phyloP scores from a whole-genome alignment of 2,329 filamentous ascomycete species.

The Aulographum hederae region DNA sequence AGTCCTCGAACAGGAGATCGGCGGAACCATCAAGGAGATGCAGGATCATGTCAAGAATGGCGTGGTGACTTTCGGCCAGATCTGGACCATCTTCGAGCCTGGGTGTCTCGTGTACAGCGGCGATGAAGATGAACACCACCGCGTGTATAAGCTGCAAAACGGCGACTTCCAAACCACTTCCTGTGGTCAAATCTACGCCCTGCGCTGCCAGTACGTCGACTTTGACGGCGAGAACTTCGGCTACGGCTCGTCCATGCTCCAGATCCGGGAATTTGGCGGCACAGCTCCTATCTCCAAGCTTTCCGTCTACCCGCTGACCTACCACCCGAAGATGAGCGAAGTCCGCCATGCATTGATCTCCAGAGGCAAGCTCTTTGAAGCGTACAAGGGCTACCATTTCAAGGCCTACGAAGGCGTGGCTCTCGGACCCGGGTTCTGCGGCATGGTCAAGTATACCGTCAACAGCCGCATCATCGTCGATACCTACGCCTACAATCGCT shows the following conservation, averaged over 20 bases:
- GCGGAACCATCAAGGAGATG: slow-evolving; percentile 6
- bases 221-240: slow-evolving; percentile 13
- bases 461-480: slow-evolving; percentile 34
- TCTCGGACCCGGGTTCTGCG: slow-evolving; percentile 16
- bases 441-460: slow-evolving; percentile 15
- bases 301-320: slow-evolving; percentile 24
- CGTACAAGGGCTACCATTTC: slow-evolving; percentile 30
- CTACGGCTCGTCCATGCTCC: slow-evolving; percentile 7
- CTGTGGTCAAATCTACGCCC: slow-evolving; percentile 5
- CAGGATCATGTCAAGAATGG: slow-evolving; percentile 16
- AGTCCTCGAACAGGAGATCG: slow-evolving; percentile 13
- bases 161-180: slow-evolving; percentile 9
- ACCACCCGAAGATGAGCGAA: slow-evolving; percentile 20
- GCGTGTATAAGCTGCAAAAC: slow-evolving; percentile 11
- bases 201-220: neutral
- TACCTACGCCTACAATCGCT: slow-evolving; percentile 20
- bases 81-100: slow-evolving; percentile 27
- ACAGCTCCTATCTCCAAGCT: slow-evolving; percentile 25
- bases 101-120: slow-evolving; percentile 11
- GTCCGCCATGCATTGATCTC: slow-evolving; percentile 22
- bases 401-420: slow-evolving; percentile 29
- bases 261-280: slow-evolving; percentile 16
- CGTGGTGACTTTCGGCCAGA: slow-evolving; percentile 22
- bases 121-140: slow-evolving; percentile 16
- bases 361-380: slow-evolving; percentile 28